Evolutionary conservation across 176 grass and related monocot genomes (phyloP), one percentile per base, ranked within the genome.

Genomic region (Carex parvula): DNA sequence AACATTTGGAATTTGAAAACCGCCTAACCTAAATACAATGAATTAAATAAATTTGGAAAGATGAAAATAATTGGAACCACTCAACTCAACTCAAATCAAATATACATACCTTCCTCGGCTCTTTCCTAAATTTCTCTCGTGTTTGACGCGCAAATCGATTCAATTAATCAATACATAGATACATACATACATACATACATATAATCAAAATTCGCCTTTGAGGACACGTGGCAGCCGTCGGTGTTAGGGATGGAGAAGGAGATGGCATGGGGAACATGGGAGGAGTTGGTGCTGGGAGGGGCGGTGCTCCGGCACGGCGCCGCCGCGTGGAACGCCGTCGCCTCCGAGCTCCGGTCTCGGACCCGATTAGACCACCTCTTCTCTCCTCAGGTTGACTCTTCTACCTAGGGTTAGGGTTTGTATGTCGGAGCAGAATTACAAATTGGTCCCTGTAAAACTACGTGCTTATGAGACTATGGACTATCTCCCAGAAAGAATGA

Each of bases 211-310:
- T 32, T 58, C 22, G 10, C 15, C 17, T 35, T 50, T 7, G 41
- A 52, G 32, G 78, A 87, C 77, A 87, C 85, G 85, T 82, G 77
- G 62, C 75, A n/a, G 46, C 2, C 8, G 81, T 81, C 85, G 29
- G 17, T 48, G 12, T 53, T 54, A 58, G 60, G 62, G 48, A 15
- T 26, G 16, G 66, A 84, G 62, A 84, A 48, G 83, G 55, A 84
- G 67, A 84, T 62, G 15, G 68, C 73, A 62, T 92, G 94, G 94
- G 94, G 94, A 48, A 89, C 94, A 63, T 97, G 94, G 94, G 94
- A 97, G 87, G 94, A 97, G 84, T 83, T 97, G 84, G 84, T 97
- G 35, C 90, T 97, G 67, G 94, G 91, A 13, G 80, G 91, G 84
- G 94, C 94, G 83, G 94, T 97, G 74, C 83, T 92, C 63, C 94